These are phyloP conservation scores for Candida ortonii DNA, from an alignment of 805 yeast genomes.

Conservation along the genomic window DNA sequence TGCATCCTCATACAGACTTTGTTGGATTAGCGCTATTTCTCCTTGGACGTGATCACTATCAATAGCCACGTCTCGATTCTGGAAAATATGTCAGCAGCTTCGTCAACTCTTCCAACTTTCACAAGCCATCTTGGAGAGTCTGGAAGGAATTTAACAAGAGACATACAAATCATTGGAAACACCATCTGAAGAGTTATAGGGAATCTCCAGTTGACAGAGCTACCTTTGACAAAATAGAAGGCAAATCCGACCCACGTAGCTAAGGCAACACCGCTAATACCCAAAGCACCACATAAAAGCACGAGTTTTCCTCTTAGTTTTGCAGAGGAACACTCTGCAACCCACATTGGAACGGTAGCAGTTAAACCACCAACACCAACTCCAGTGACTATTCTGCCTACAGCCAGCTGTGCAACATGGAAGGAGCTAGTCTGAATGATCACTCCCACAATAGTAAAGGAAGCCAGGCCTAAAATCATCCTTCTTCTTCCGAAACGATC, in stretches of 20 bases:
- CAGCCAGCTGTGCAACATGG: slow-evolving; percentile 41
- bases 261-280: slow-evolving; percentile 57
- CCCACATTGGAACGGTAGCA: slow-evolving; percentile 61
- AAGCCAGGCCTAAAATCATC: slow-evolving; percentile 2
- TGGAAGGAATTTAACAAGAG: slow-evolving; percentile 40
- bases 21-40: slow-evolving; percentile 1
- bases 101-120: slow-evolving; percentile 44
- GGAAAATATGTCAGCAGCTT: slow-evolving; percentile 38
- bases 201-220: slow-evolving; percentile 35
- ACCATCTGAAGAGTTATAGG: slow-evolving; percentile 48
- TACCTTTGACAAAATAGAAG: slow-evolving; percentile 18
- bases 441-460: slow-evolving; percentile 31
- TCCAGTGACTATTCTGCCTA: slow-evolving; percentile 60
- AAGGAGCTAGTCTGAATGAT: slow-evolving; percentile 34
- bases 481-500: slow-evolving; percentile 8
- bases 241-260: slow-evolving; percentile 49
- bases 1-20: slow-evolving; percentile 1
- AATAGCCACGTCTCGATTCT: slow-evolving; percentile 31
- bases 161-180: slow-evolving; percentile 42
- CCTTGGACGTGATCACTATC: slow-evolving; percentile 5
- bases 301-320: slow-evolving; percentile 48
- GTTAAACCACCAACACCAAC: slow-evolving; percentile 64
- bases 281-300: slow-evolving; percentile 33
- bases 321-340: slow-evolving; percentile 63
- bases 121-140: slow-evolving; percentile 53